Evolutionary conservation across 176 grass and related monocot genomes (phyloP).

Genomic region (Carex myosuroides): DNA sequence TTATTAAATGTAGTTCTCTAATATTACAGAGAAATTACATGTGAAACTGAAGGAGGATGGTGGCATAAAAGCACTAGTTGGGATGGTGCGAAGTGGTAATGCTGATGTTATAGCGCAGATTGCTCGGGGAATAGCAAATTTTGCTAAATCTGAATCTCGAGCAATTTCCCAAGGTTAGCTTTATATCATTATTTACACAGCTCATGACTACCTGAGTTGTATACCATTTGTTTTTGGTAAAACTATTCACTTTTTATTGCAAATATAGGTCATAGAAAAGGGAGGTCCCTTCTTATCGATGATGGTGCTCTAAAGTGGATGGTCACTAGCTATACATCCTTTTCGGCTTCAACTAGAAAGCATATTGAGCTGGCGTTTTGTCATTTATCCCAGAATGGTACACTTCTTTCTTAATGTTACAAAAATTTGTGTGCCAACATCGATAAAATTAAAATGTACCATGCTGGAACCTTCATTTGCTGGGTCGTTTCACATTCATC

Average conservation of each 20-base stretch:
- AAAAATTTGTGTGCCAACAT: background rate
- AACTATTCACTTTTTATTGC: background rate
- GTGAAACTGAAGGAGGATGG: conserved; percentile 76
- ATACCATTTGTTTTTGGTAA: conserved; percentile 18
- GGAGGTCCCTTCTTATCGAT: conserved; percentile 81
- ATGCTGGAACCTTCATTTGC: background rate
- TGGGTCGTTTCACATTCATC: background rate
- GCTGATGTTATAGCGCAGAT: conserved; percentile 85
- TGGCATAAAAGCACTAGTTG: conserved; percentile 73
- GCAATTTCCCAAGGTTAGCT: conserved; percentile 66
- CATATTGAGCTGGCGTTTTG: conserved; percentile 86
- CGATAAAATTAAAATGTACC: background rate
- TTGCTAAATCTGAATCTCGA: conserved; percentile 97
- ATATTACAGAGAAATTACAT: conserved; percentile 60
- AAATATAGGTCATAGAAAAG: conserved; percentile 62
- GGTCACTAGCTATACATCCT: conserved; percentile 46
- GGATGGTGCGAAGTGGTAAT: conserved; percentile 58
- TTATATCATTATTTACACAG: conserved; percentile 11
- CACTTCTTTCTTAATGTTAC: background rate
- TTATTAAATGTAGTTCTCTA: conserved; percentile 11
- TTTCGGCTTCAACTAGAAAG: conserved; percentile 45
- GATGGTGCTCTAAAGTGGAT: conserved; percentile 71
- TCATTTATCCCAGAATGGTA: conserved; percentile 95
- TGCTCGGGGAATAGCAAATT: conserved; percentile 91
- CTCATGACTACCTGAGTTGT: background rate